Evolutionary conservation across 805 yeast genomes (phyloP).

Genomic region (Wickerhamomyces bovis): DNA sequence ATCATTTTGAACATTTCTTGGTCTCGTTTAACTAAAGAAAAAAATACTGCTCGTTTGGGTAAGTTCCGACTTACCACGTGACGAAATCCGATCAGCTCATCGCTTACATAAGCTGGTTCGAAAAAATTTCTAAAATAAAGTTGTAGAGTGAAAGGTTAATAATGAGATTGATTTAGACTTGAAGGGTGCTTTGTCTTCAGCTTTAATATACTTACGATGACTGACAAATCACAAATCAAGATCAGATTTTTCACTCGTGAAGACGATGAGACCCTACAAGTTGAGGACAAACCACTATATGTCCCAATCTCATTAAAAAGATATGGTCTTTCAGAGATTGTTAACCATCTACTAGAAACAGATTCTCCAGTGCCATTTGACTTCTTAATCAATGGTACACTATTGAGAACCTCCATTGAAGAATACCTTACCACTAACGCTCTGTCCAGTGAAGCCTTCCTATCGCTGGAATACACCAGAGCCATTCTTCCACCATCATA

Average conservation of each 20-base stretch:
- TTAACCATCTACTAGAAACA: conserved; percentile 69
- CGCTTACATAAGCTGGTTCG: conserved; percentile 1
- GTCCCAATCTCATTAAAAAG: conserved; percentile 85
- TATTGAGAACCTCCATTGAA: conserved; percentile 71
- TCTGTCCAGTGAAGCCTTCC: conserved; percentile 71
- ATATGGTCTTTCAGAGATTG: conserved; percentile 91
- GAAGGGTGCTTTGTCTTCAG: no score
- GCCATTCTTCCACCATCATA: conserved; percentile 93
- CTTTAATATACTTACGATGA: conserved; percentile 2
- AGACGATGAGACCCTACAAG: conserved; percentile 63
- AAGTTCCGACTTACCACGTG: conserved; percentile 1
- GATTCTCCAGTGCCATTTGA: conserved; percentile 84
- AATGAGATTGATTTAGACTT: no score
- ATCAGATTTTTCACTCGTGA: conserved; percentile 84
- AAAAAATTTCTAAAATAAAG: conserved; percentile 4
- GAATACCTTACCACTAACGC: conserved; percentile 75
- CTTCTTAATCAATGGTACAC: conserved; percentile 79
- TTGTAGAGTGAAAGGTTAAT: background rate
- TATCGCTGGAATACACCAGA: conserved; percentile 83
- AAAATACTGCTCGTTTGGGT: background rate
- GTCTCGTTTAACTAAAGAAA: background rate
- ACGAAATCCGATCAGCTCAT: background rate
- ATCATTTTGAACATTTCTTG: background rate
- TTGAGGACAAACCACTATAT: conserved; percentile 76
- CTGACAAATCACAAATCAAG: conserved; percentile 59